These are phyloP conservation scores for Collybiopsis confluens DNA, from an alignment of 768 basidiomycete species.

Conservation along the genomic window DNA sequence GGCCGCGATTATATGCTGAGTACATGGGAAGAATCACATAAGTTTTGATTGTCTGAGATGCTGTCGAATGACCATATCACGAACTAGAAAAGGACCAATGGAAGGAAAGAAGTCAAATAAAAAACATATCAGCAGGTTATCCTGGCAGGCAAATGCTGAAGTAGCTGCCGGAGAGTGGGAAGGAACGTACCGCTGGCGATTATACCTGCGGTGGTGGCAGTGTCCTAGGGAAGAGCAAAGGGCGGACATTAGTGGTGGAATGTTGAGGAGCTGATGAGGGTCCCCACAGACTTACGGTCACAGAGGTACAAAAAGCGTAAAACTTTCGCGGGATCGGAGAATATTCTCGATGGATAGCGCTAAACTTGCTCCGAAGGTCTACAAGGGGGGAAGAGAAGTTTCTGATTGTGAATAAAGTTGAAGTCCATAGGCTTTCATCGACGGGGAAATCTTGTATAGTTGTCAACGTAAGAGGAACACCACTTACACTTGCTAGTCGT, in stretches of 20 bases:
- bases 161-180: not conserved
- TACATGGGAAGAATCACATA: conserved; percentile 34
- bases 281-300: conserved; percentile 45
- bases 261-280: not conserved
- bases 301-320: conserved; percentile 74
- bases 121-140: not conserved
- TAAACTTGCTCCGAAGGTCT: conserved; percentile 72
- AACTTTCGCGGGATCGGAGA: conserved; percentile 73
- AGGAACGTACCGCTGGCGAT: conserved; percentile 62
- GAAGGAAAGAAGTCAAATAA: not conserved
- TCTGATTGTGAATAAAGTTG: not conserved
- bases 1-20: too few species aligned
- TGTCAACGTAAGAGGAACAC: not conserved
- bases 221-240: conserved; percentile 39
- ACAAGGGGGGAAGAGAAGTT: conserved; percentile 3
- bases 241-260: not conserved
- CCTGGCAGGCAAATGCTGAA: not conserved
- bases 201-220: conserved; percentile 68
- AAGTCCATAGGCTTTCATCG: not conserved
- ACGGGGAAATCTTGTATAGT: not conserved
- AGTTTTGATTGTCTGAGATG: conserved; percentile 73
- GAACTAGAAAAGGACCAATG: conserved; percentile 40
- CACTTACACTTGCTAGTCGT: conserved; percentile 66
- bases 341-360: conserved; percentile 72
- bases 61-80: conserved; percentile 79